These are phyloP conservation scores for Arxiozyma heterogenica DNA, from an alignment of 1,139 yeast genomes.

Conservation along the genomic window DNA sequence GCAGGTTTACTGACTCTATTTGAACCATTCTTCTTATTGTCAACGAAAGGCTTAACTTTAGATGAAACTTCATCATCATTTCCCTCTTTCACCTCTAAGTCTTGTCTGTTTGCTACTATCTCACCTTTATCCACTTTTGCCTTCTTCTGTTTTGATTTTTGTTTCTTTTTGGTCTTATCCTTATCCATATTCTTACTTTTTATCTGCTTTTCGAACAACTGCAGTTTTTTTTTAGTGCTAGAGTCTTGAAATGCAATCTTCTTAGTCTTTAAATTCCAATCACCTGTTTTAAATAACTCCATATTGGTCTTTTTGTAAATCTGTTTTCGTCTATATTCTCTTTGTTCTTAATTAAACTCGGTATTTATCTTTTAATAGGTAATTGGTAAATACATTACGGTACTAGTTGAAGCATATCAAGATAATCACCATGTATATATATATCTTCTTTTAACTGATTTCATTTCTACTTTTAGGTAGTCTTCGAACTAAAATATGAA, in stretches of 20 bases:
- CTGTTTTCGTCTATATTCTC: not conserved
- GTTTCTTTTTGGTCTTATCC: slow-evolving; percentile 1
- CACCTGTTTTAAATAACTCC: slow-evolving; percentile 73
- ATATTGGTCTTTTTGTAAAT: slow-evolving; percentile 27
- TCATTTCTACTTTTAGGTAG: not conserved
- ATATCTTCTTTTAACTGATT: too few species aligned
- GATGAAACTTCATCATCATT: not conserved
- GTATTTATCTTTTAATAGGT: too few species aligned
- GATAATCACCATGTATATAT: too few species aligned
- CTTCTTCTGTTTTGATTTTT: slow-evolving; percentile 1
- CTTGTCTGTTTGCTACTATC: slow-evolving; percentile 4
- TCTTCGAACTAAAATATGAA: too few species aligned
- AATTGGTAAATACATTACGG: too few species aligned
- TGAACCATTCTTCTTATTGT: not conserved
- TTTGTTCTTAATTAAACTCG: not conserved
- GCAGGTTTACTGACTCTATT: slow-evolving; percentile 4
- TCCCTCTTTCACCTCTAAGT: not conserved
- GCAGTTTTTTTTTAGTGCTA: slow-evolving; percentile 9
- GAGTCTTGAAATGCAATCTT: slow-evolving; percentile 39
- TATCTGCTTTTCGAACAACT: slow-evolving; percentile 9
- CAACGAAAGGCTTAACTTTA: not conserved
- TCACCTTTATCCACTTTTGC: slow-evolving; percentile 2
- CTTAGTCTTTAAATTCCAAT: slow-evolving; percentile 62
- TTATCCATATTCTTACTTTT: slow-evolving; percentile 4
- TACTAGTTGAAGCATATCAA: not conserved